Evolutionary conservation across 352 stramenopile species (phyloP).

Genomic region (Elongisporangium anandrum): DNA sequence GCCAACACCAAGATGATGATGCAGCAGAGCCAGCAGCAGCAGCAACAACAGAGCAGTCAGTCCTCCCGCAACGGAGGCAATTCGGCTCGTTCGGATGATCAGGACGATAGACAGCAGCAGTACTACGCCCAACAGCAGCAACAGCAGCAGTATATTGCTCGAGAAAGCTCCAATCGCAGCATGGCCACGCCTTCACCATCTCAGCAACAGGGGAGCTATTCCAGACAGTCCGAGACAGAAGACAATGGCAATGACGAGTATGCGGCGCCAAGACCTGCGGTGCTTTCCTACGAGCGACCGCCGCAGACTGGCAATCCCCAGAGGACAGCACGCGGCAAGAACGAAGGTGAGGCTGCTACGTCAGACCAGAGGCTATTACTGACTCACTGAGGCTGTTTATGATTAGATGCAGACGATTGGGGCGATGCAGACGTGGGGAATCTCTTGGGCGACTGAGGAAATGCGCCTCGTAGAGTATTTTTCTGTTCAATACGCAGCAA

Average conservation of each 20-base stretch:
- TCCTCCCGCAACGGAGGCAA: constrained; percentile 11
- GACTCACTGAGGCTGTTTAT: too few species aligned
- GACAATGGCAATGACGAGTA: constrained; percentile 33
- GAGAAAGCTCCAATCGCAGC: neutral
- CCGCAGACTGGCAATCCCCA: constrained; percentile 22
- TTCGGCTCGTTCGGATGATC: constrained; percentile 24
- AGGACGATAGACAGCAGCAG: constrained; percentile 15
- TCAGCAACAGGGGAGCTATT: constrained; percentile 11
- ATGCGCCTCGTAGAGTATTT: neutral
- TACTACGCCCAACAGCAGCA: constrained; percentile 11
- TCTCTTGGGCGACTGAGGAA: constrained; percentile 53
- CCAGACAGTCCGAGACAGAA: constrained; percentile 14
- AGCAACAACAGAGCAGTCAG: constrained; percentile 7
- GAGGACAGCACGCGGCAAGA: constrained; percentile 31
- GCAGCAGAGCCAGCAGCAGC: constrained; percentile 17
- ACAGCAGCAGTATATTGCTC: constrained; percentile 15
- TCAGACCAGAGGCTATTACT: too few species aligned
- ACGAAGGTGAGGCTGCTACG: constrained; percentile 41
- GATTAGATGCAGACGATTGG: constrained; percentile 72
- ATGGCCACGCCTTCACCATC: constrained; percentile 13
- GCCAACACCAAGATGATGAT: constrained; percentile 30
- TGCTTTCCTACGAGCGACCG: constrained; percentile 28
- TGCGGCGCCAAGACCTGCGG: constrained; percentile 23
- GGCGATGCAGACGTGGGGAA: constrained; percentile 76
- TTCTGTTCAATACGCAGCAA: constrained; percentile 1